Evolutionary conservation across 352 stramenopile genomes (phyloP).

Genomic region (Globisporangium nodosum): DNA sequence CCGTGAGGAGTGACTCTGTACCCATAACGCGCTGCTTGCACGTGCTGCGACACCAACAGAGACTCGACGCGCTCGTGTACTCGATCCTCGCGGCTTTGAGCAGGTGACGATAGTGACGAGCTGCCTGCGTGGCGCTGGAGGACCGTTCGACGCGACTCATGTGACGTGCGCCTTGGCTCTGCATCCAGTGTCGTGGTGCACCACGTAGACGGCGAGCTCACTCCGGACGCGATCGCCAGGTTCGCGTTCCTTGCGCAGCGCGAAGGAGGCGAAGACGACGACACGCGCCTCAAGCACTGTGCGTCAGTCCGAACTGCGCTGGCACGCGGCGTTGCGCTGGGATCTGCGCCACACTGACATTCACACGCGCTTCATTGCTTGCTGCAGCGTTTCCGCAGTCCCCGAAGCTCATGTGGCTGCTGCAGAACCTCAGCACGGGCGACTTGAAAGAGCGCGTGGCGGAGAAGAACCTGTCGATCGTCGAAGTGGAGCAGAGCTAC

Average conservation of each 20-base stretch:
- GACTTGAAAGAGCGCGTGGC: conserved; percentile 63
- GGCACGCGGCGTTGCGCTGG: no score
- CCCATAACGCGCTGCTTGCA: background rate
- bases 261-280: conserved; percentile 16
- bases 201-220: conserved; percentile 49
- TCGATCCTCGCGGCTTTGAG: conserved; percentile 59
- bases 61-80: conserved; percentile 56
- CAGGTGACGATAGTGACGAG: conserved; percentile 20
- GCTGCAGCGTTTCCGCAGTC: conserved; percentile 57
- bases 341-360: background rate
- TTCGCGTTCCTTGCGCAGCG: conserved; percentile 57
- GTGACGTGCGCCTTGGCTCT: no score
- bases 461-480: conserved; percentile 41
- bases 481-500: conserved; percentile 57
- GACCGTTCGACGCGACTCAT: no score
- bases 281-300: conserved; percentile 25
- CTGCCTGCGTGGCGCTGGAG: background rate
- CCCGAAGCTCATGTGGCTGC: conserved; percentile 66
- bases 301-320: background rate
- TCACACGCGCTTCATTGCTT: background rate
- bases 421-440: conserved; percentile 54
- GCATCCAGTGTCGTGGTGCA: conserved; percentile 57
- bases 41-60: conserved; percentile 11
- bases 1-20: background rate
- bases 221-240: conserved; percentile 33